Conservation (phyloP, 257 asterid species). For the Rubia yunnanensis region DNA sequence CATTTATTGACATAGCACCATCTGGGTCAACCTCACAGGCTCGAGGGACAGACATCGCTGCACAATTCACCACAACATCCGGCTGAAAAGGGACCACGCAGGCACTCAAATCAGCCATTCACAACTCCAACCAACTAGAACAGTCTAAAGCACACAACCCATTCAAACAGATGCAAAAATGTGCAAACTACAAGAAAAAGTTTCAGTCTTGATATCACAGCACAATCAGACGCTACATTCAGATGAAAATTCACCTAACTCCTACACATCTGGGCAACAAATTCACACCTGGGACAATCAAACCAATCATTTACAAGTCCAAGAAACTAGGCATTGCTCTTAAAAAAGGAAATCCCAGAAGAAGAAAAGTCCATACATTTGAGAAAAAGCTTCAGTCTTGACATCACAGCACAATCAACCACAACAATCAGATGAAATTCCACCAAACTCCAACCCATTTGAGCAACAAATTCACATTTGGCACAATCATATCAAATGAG, state of each 20-base stretch:
- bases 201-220: background rate
- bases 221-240: background rate
- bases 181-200: background rate
- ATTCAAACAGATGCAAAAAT: background rate
- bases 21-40: constrained; percentile 78
- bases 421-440: too few species aligned
- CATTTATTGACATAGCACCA: constrained; percentile 79
- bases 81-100: constrained; percentile 48
- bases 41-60: constrained; percentile 87
- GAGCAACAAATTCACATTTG: too few species aligned
- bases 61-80: constrained; percentile 87
- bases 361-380: background rate
- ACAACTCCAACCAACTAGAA: background rate
- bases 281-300: too few species aligned
- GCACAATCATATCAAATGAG: too few species aligned
- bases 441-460: too few species aligned
- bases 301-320: background rate
- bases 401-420: too few species aligned
- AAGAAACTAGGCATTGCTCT: background rate
- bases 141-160: background rate
- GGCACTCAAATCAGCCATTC: constrained; percentile 10
- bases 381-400: background rate
- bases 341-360: constrained; percentile 5
- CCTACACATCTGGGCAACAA: too few species aligned
- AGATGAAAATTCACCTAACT: too few species aligned